Conservation (phyloP, 1,284 basidiomycete genomes). For the Psilocybe mexicana region DNA sequence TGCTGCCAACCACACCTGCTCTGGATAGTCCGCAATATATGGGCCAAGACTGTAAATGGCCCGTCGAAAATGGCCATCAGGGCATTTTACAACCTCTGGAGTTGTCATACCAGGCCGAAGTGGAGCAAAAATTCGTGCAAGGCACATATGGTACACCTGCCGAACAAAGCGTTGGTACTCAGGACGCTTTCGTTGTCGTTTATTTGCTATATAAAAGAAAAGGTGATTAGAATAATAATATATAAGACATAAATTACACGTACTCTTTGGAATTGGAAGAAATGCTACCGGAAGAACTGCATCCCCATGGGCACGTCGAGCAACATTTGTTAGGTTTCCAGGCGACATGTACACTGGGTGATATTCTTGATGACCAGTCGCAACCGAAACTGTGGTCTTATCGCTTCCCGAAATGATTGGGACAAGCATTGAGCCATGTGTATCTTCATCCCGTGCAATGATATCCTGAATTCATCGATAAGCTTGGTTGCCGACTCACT, state of each 20-base stretch:
- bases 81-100: slow-evolving; percentile 26
- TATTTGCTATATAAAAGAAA: slow-evolving; percentile 14
- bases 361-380: slow-evolving; percentile 35
- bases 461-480: slow-evolving; percentile 17
- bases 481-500: neutral
- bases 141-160: slow-evolving; percentile 30
- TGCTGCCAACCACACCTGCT: slow-evolving; percentile 27
- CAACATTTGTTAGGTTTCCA: slow-evolving; percentile 32
- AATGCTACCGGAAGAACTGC: slow-evolving; percentile 29
- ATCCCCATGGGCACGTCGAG: slow-evolving; percentile 27
- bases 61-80: slow-evolving; percentile 27
- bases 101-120: slow-evolving; percentile 26
- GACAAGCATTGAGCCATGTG: slow-evolving; percentile 28
- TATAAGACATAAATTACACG: neutral
- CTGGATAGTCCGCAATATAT: slow-evolving; percentile 37
- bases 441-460: slow-evolving; percentile 20
- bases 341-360: slow-evolving; percentile 36
- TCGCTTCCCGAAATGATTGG: slow-evolving; percentile 35
- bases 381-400: slow-evolving; percentile 40
- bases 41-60: slow-evolving; percentile 32
- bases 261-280: slow-evolving; percentile 36
- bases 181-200: slow-evolving; percentile 17
- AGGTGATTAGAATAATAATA: neutral
- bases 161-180: slow-evolving; percentile 26
- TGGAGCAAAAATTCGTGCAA: slow-evolving; percentile 22